Percentiles rank a stretch among this genome's conserved stretches.
These are phyloP conservation scores for Ophiocordyceps australis DNA, from an alignment of 2,329 filamentous ascomycete genomes.

Conservation along the genomic window DNA sequence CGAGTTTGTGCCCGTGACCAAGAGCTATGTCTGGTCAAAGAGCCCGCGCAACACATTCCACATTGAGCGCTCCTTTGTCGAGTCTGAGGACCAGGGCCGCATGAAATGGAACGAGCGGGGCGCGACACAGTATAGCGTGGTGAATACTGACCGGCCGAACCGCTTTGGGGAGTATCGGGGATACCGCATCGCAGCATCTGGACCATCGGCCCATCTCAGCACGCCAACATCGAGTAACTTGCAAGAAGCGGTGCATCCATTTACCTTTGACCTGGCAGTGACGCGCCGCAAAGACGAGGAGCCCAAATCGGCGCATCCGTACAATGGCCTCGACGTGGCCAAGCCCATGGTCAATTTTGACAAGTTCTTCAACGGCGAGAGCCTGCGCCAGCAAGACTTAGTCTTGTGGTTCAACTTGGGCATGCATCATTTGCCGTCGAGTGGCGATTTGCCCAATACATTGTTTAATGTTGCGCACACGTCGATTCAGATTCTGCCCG, in stretches of 20 bases:
- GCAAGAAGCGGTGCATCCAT: conserved; percentile 25
- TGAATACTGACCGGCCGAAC: conserved; percentile 30
- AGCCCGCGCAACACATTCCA: conserved; percentile 32
- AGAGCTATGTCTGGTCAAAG: conserved; percentile 28
- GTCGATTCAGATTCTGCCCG: not conserved
- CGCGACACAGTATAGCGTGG: conserved; percentile 25
- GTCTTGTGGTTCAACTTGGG: conserved; percentile 34
- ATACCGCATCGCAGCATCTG: conserved; percentile 13
- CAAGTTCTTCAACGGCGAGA: conserved; percentile 23
- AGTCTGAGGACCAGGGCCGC: conserved; percentile 21
- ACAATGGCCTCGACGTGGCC: conserved; percentile 22
- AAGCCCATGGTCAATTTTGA: conserved; percentile 31
- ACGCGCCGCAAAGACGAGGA: conserved; percentile 33
- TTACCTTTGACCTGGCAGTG: conserved; percentile 30
- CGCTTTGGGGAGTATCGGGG: conserved; percentile 30
- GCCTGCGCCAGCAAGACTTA: conserved; percentile 15
- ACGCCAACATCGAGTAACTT: conserved; percentile 27
- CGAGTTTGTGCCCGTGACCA: conserved; percentile 12
- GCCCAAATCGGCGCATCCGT: conserved; percentile 22
- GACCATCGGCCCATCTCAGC: conserved; percentile 14
- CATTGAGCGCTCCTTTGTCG: conserved; percentile 20
- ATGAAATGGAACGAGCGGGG: conserved; percentile 29
- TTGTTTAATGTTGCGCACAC: conserved; percentile 3
- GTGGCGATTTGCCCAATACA: conserved; percentile 28
- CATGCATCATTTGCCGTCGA: conserved; percentile 39